Evolutionary conservation across 192 early-diverging fungal genomes (phyloP).

Genomic region (Gryganskiella cystojenkinii): DNA sequence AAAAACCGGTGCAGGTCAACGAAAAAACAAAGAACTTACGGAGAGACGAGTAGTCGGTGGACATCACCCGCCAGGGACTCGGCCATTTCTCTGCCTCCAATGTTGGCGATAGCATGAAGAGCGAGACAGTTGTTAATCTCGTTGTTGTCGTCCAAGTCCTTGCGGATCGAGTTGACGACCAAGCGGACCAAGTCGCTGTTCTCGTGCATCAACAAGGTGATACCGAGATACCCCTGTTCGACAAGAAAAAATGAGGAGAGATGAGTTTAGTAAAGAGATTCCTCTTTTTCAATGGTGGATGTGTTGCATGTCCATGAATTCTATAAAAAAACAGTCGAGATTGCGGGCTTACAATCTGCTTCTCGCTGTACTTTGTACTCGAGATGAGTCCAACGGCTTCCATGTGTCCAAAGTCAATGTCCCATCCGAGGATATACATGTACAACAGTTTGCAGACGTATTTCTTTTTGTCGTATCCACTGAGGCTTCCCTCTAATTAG

Average conservation of each 20-base stretch:
- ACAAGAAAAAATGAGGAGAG: neutral
- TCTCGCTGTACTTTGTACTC: constrained; percentile 94
- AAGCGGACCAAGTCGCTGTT: constrained; percentile 83
- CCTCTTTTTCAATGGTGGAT: constrained; percentile 3
- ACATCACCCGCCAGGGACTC: constrained; percentile 88
- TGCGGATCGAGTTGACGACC: constrained; percentile 89
- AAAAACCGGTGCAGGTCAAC: too few species aligned
- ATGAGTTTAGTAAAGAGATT: constrained; percentile 4
- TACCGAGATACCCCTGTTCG: constrained; percentile 93
- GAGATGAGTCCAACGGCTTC: constrained; percentile 95
- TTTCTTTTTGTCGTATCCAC: constrained; percentile 99
- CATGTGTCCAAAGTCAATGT: constrained; percentile 97
- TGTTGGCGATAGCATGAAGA: constrained; percentile 97
- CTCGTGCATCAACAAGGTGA: constrained; percentile 91
- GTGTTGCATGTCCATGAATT: neutral
- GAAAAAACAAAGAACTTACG: constrained; percentile 59
- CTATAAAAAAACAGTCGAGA: neutral
- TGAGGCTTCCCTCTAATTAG: constrained; percentile 82
- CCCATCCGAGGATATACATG: constrained; percentile 99
- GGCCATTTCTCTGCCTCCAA: constrained; percentile 92
- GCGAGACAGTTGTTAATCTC: constrained; percentile 93
- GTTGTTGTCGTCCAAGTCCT: constrained; percentile 88
- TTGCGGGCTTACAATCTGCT: constrained; percentile 86
- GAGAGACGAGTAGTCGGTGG: constrained; percentile 82
- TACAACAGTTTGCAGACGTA: constrained; percentile 99